Evolutionary conservation across 176 grass and related monocot species (phyloP).

Genomic region (Rhipidocladum racemiflorum): DNA sequence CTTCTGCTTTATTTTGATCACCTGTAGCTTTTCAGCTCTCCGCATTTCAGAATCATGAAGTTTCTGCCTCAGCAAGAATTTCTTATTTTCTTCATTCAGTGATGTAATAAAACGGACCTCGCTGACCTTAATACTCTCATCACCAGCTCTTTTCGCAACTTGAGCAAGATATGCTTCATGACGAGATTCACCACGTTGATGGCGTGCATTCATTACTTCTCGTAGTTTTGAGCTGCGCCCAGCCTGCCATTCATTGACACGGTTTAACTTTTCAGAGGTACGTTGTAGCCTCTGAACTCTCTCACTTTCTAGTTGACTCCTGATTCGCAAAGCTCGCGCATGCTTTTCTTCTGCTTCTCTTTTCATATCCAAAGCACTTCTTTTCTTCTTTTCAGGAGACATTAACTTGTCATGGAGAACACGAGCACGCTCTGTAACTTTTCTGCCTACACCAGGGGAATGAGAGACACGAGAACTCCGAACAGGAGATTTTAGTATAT

Average conservation of each 20-base stretch:
- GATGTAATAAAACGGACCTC: conserved; percentile 99
- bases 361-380: conserved; percentile 87
- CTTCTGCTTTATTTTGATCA: conserved; percentile 98
- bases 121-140: conserved; percentile 98
- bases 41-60: conserved; percentile 91
- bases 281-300: conserved; percentile 90
- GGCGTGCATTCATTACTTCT: conserved; percentile 95
- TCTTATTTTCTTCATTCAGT: conserved; percentile 97
- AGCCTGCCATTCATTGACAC: conserved; percentile 96
- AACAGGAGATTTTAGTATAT: conserved; percentile 91
- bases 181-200: conserved; percentile 86
- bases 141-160: conserved; percentile 89
- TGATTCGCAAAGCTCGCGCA: conserved; percentile 79
- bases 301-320: conserved; percentile 96
- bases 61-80: conserved; percentile 89
- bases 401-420: conserved; percentile 95
- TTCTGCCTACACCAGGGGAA: conserved; percentile 77
- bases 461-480: conserved; percentile 69
- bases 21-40: conserved; percentile 96
- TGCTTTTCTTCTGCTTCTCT: conserved; percentile 97
- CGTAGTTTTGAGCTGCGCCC: conserved; percentile 85
- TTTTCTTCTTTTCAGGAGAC: conserved; percentile 99
- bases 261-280: conserved; percentile 94
- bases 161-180: conserved; percentile 94
- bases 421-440: conserved; percentile 75